Base-by-base conservation (phyloP, 2,329 filamentous ascomycete genomes). In the Parastagonospora avenae region DNA sequence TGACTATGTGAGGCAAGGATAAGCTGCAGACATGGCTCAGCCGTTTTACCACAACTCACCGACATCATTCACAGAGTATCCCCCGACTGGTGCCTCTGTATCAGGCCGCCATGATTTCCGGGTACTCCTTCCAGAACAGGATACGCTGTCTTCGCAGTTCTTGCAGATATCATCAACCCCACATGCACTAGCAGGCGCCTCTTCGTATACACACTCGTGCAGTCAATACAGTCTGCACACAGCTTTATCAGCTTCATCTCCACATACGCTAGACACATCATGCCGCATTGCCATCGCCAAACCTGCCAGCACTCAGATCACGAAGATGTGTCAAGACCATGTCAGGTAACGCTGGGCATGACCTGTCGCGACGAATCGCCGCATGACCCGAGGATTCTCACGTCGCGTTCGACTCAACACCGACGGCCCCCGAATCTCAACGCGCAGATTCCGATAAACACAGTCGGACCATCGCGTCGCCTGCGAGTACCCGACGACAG, bases 221-320 rank as follows among this genome's bases (percentile, higher is more conserved):
- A 49, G 37, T 55, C 54, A 50, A 58, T 54, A 54, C 51, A 54
- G 36, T 41, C 50, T 9, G 36, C 39, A 55, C 50, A 45, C 30
- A 55, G 41, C 46, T 49, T 52, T 55, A 48, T 60, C 62, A 66
- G 56, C 55, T 50, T 33, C 52, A 47, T 48, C 57, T 63, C 63
- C 60, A 65, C 64, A 67, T 65, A 61, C 63, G 61, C 65, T 70
- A 67, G 58, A 57, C 57, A 68, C 41, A 52, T 59, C 59, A 60
- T 40, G 29, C 54, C 36, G 58, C 52, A 59, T 50, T 33, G 37
- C 44, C 43, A 46, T 41, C n/a, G 47, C 8, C 41, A 40, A 32
- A 42, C 39, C 50, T 46, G 32, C 36, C 9, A 33, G 27, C 15
- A 12, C 24, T 40, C 28, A 41, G 44, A 19, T 16, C 41, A 39